A percentile compares a stretch with the other conserved stretches of the same genome.
Conservation (phyloP, 2,329 filamentous ascomycete genomes). For the Beauveria sp. region DNA sequence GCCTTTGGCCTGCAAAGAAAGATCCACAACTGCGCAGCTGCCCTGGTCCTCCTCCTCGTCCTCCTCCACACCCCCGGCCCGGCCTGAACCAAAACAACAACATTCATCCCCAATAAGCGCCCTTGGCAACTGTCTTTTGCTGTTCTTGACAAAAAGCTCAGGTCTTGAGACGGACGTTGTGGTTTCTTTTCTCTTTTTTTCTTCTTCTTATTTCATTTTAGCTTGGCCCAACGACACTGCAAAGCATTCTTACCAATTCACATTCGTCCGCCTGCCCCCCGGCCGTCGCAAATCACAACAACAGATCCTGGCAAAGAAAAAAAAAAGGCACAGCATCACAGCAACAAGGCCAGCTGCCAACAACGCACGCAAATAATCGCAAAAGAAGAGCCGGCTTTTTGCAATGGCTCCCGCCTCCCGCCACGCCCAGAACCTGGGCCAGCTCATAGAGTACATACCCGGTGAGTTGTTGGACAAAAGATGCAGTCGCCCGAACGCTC, state of each 20-base stretch:
- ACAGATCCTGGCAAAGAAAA: too few species aligned
- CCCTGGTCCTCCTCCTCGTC: slow-evolving; percentile 2
- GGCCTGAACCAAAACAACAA: slow-evolving; percentile 4
- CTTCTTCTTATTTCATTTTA: background rate
- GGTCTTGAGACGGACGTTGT: background rate
- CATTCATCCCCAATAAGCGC: background rate
- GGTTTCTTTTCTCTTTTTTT: background rate
- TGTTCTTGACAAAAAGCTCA: too few species aligned
- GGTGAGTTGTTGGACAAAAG: slow-evolving; percentile 46
- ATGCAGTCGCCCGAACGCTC: too few species aligned
- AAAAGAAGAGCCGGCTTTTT: slow-evolving; percentile 18
- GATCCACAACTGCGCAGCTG: background rate
- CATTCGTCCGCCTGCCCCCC: too few species aligned
- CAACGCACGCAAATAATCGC: too few species aligned
- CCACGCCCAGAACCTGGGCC: slow-evolving; percentile 59
- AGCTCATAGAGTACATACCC: slow-evolving; percentile 94
- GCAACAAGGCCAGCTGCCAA: too few species aligned
- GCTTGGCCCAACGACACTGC: too few species aligned
- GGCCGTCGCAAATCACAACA: background rate
- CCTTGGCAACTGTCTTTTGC: background rate
- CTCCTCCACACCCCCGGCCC: background rate
- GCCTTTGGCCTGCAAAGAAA: background rate
- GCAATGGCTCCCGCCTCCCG: slow-evolving; percentile 44
- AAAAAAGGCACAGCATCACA: background rate
- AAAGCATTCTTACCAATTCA: background rate